phyloP scores from a whole-genome alignment of 805 yeast genomes.

The Candida orba region DNA sequence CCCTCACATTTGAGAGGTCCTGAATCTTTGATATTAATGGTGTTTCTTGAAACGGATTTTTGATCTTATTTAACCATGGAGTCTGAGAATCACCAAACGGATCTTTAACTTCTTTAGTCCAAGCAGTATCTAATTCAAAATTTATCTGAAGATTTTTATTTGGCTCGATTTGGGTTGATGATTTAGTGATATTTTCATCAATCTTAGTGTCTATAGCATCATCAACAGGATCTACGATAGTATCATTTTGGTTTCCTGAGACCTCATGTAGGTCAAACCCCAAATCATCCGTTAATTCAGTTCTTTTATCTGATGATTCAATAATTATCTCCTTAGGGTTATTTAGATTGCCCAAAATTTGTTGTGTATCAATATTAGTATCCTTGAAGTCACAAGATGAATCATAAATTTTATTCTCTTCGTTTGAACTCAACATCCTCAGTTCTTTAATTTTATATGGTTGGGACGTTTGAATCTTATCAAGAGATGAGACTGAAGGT shows the following conservation, averaged over 20 bases:
- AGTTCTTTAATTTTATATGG: constrained; percentile 7
- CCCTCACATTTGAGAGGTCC: constrained; percentile 10
- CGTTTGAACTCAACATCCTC: constrained; percentile 12
- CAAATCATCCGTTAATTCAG: constrained; percentile 1
- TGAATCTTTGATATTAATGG: constrained; percentile 9
- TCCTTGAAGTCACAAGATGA: constrained; percentile 19
- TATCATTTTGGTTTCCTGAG: background rate
- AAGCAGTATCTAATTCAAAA: background rate
- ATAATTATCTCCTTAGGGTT: background rate
- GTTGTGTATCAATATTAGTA: constrained; percentile 15
- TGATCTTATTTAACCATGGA: constrained; percentile 20
- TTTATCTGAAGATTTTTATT: background rate
- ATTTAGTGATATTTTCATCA: background rate
- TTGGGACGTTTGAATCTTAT: constrained; percentile 4
- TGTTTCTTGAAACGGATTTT: constrained; percentile 28
- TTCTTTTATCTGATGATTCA: background rate
- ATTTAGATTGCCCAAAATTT: constrained; percentile 5
- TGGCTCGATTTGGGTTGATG: background rate
- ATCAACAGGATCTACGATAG: no score
- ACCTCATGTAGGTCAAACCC: background rate
- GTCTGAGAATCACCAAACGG: constrained; percentile 5
- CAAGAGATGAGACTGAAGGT: background rate
- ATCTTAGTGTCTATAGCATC: no score
- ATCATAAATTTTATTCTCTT: constrained; percentile 20
- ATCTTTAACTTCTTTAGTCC: constrained; percentile 2